These are phyloP conservation scores for Auricularia auricula-judae DNA, from an alignment of 768 basidiomycete genomes.

Conservation along the genomic window DNA sequence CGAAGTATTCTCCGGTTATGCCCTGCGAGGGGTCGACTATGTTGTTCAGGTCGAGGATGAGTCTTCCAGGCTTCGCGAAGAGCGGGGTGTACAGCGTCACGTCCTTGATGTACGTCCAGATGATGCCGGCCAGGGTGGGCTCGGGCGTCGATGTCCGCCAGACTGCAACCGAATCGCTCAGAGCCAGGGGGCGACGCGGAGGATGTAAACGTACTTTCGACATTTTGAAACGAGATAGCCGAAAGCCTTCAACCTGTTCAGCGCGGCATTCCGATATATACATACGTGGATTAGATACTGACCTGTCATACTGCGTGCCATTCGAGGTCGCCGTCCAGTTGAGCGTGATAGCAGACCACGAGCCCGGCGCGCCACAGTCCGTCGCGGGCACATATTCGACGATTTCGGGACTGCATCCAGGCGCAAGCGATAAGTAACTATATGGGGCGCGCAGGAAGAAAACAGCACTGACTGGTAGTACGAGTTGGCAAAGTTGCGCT, in stretches of 20 bases:
- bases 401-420: constrained; percentile 40
- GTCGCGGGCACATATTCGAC: constrained; percentile 56
- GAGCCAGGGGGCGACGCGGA: not conserved
- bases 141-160: constrained; percentile 78
- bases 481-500: constrained; percentile 66
- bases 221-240: constrained; percentile 65
- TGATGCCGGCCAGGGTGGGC: constrained; percentile 56
- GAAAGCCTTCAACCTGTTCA: constrained; percentile 37
- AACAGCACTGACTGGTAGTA: constrained; percentile 43
- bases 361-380: constrained; percentile 56
- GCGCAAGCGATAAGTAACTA: no score
- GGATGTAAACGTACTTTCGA: constrained; percentile 44
- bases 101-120: constrained; percentile 72
- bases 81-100: constrained; percentile 63
- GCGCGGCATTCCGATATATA: no score
- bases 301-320: constrained; percentile 38
- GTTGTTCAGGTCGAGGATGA: constrained; percentile 69
- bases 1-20: constrained; percentile 58
- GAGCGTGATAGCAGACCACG: constrained; percentile 65
- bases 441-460: not conserved
- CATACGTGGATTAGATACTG: no score
- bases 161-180: constrained; percentile 28
- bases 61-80: constrained; percentile 53
- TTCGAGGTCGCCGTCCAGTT: constrained; percentile 63
- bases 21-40: constrained; percentile 34